Conservation (phyloP, 2,329 filamentous ascomycete species). For the Venturia oleaginea region DNA sequence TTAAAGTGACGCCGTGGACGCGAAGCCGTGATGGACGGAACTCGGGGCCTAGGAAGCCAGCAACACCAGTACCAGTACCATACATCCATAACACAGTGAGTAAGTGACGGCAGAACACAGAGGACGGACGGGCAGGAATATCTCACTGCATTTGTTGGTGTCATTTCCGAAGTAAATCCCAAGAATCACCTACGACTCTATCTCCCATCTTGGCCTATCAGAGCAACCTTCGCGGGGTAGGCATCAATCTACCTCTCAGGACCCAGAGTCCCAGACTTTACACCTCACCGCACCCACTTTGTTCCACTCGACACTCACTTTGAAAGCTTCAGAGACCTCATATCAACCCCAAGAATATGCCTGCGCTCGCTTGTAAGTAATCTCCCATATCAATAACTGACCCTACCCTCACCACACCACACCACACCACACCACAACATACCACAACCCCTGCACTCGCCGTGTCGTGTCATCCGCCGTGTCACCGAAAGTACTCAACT, state of each 20-base stretch:
- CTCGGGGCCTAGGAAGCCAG: too few species aligned
- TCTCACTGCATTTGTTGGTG: background rate
- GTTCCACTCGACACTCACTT: background rate
- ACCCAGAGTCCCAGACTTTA: background rate
- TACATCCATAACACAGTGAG: background rate
- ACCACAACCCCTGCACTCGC: background rate
- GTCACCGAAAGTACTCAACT: background rate
- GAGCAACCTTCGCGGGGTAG: background rate
- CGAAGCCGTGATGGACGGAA: background rate
- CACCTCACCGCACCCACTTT: background rate
- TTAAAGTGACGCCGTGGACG: background rate
- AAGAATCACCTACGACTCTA: too few species aligned
- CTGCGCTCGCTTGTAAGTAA: background rate
- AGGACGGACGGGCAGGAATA: too few species aligned
- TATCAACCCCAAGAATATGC: background rate
- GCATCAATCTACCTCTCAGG: background rate
- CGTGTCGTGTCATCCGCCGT: background rate
- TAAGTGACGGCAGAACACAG: background rate
- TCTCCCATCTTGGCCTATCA: background rate
- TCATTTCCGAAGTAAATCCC: background rate
- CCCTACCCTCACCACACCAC: background rate
- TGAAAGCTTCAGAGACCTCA: background rate
- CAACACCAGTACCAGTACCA: too few species aligned
- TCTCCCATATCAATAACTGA: background rate
- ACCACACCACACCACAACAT: background rate